Conservation (phyloP, 2,329 filamentous ascomycete species). For the Huntiella omanensis region DNA sequence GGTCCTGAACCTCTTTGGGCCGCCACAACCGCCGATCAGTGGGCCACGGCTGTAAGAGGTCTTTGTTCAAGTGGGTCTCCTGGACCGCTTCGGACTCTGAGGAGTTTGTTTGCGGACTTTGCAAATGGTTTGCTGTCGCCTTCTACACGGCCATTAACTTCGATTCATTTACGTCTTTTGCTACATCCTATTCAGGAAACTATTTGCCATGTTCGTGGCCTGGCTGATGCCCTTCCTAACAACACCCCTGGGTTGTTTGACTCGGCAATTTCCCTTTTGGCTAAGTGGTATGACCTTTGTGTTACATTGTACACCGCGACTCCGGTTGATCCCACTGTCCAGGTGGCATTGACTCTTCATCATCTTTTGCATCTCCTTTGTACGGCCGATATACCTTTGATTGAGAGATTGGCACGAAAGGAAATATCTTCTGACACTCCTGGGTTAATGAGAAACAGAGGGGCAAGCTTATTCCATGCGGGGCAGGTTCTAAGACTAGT, state of each 20-base stretch:
- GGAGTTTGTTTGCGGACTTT: constrained; percentile 49
- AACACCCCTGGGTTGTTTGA: constrained; percentile 31
- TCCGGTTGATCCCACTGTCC: constrained; percentile 38
- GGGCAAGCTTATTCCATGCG: constrained; percentile 47
- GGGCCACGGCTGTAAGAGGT: constrained; percentile 39
- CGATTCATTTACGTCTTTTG: constrained; percentile 45
- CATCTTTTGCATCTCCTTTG: constrained; percentile 53
- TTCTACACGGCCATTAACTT: constrained; percentile 24
- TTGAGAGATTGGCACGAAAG: constrained; percentile 45
- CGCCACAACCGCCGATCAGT: constrained; percentile 36
- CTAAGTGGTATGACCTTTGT: constrained; percentile 49
- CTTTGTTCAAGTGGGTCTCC: constrained; percentile 26
- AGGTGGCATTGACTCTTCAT: constrained; percentile 48
- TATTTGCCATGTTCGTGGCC: constrained; percentile 44
- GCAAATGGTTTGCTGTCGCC: constrained; percentile 41
- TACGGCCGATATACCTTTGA: constrained; percentile 46
- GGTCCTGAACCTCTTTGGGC: constrained; percentile 43
- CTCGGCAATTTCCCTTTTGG: constrained; percentile 44
- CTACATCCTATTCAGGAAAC: constrained; percentile 49
- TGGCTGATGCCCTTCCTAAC: constrained; percentile 27
- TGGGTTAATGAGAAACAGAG: constrained; percentile 39
- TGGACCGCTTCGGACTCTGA: constrained; percentile 35
- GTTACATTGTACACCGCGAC: constrained; percentile 35
- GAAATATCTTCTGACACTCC: constrained; percentile 32
- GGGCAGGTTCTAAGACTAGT: constrained; percentile 47